phyloP scores from a whole-genome alignment of 192 early-diverging fungal species.

The Coemansia reversa region DNA sequence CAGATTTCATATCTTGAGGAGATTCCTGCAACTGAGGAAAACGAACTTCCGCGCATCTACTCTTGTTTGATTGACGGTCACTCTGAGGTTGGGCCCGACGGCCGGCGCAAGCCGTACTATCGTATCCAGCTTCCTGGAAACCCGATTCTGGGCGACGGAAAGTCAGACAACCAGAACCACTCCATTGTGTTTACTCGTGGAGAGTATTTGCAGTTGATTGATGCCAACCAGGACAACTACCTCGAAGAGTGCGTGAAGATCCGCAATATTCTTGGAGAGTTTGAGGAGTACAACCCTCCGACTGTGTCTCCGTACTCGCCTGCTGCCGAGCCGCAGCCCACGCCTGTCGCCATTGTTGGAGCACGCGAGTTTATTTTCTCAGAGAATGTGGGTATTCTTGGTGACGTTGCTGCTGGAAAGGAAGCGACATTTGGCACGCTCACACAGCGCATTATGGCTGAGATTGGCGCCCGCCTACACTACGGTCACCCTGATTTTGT shows the following conservation, averaged over 20 bases:
- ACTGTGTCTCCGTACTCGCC: conserved; percentile 70
- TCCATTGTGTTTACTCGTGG: conserved; percentile 82
- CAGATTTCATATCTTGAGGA: conserved; percentile 82
- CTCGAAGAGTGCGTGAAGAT: conserved; percentile 90
- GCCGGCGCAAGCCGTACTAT: conserved; percentile 75
- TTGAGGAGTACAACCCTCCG: conserved; percentile 72
- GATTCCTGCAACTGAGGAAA: conserved; percentile 61
- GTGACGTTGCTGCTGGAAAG: conserved; percentile 88
- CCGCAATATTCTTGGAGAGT: conserved; percentile 80
- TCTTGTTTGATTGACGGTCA: conserved; percentile 76
- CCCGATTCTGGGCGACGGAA: conserved; percentile 89
- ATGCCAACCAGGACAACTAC: conserved; percentile 92
- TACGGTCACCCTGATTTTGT: conserved; percentile 91
- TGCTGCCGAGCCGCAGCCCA: conserved; percentile 56
- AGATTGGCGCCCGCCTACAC: conserved; percentile 78
- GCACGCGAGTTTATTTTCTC: conserved; percentile 86
- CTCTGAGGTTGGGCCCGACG: conserved; percentile 65
- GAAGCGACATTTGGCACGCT: conserved; percentile 85
- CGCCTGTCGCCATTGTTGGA: conserved; percentile 85
- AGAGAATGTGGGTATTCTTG: conserved; percentile 78
- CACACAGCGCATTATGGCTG: conserved; percentile 82
- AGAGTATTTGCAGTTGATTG: conserved; percentile 82
- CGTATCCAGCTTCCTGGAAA: conserved; percentile 77
- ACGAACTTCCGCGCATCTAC: conserved; percentile 59
- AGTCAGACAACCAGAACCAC: conserved; percentile 90